Percentiles rank a stretch among this genome's conserved stretches.
phyloP scores from a whole-genome alignment of 805 yeast species.

The Ogataea methylovora region DNA sequence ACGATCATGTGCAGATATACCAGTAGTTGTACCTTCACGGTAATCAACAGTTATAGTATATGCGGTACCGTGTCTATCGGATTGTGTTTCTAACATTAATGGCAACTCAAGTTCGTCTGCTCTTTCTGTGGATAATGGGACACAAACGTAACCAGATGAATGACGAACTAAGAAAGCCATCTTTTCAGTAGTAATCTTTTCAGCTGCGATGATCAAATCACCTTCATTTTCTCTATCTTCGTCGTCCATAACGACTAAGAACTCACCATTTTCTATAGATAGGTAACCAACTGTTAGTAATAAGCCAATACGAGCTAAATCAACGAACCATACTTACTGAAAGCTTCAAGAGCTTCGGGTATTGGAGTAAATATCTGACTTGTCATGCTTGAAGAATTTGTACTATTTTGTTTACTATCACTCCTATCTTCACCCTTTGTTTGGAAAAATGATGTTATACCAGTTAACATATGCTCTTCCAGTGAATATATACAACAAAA shows the following conservation, averaged over 20 bases:
- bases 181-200: constrained; percentile 64
- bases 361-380: constrained; percentile 39
- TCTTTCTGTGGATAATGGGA: constrained; percentile 66
- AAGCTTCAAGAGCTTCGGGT: constrained; percentile 67
- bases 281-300: constrained; percentile 1
- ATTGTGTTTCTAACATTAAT: constrained; percentile 40
- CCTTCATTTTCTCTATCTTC: constrained; percentile 97
- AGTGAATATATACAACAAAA: no score
- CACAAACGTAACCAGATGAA: constrained; percentile 90
- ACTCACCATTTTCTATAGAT: constrained; percentile 54
- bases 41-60: constrained; percentile 90
- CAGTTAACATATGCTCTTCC: no score
- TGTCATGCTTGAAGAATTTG: neutral
- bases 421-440: no score
- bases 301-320: neutral
- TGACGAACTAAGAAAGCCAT: constrained; percentile 92
- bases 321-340: constrained; percentile 28
- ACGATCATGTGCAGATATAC: constrained; percentile 92
- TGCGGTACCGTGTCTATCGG: constrained; percentile 94
- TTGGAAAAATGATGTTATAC: no score
- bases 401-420: neutral
- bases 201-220: constrained; percentile 91
- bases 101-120: constrained; percentile 82
- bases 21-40: constrained; percentile 89
- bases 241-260: constrained; percentile 94